Percentiles rank a stretch among this genome's conserved stretches.
phyloP scores from a whole-genome alignment of 2,329 filamentous ascomycete genomes.

The Xylaria arbuscula region DNA sequence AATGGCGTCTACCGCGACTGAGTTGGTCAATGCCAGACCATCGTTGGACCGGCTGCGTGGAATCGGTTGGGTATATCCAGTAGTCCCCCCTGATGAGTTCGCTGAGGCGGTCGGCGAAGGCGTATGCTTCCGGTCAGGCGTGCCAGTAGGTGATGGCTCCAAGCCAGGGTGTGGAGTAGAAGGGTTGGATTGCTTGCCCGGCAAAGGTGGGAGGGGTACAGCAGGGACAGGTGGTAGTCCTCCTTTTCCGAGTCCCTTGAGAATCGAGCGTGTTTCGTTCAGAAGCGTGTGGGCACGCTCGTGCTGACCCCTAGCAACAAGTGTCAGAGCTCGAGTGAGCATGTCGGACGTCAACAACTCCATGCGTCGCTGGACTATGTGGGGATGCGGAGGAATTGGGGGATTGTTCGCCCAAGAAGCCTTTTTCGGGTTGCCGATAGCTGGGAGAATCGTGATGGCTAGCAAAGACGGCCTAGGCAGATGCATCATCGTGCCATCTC shows the following conservation, averaged over 20 bases:
- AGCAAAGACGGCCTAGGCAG: slow-evolving; percentile 89
- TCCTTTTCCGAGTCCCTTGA: slow-evolving; percentile 96
- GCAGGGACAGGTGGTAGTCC: slow-evolving; percentile 81
- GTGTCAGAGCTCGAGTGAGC: slow-evolving; percentile 89
- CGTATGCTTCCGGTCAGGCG: slow-evolving; percentile 66
- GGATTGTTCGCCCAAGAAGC: slow-evolving; percentile 73
- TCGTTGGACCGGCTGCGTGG: slow-evolving; percentile 66
- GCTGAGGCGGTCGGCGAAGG: slow-evolving; percentile 66
- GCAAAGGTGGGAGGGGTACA: slow-evolving; percentile 45
- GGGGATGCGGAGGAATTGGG: slow-evolving; percentile 93
- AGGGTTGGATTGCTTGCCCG: slow-evolving; percentile 56
- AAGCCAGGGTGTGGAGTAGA: slow-evolving; percentile 61
- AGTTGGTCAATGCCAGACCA: slow-evolving; percentile 64
- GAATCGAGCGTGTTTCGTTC: slow-evolving; percentile 91
- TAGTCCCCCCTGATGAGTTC: slow-evolving; percentile 55
- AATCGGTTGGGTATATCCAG: slow-evolving; percentile 55
- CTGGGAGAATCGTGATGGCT: slow-evolving; percentile 94
- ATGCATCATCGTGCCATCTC: slow-evolving; percentile 86
- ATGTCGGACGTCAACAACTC: slow-evolving; percentile 97
- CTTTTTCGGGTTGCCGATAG: slow-evolving; percentile 70
- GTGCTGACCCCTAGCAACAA: slow-evolving; percentile 91
- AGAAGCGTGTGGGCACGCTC: slow-evolving; percentile 93
- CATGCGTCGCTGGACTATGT: slow-evolving; percentile 96
- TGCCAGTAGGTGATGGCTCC: slow-evolving; percentile 59
- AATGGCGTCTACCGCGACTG: slow-evolving; percentile 80